Evolutionary conservation across 2,329 filamentous ascomycete genomes (phyloP).

Genomic region (Penicillium sp.): DNA sequence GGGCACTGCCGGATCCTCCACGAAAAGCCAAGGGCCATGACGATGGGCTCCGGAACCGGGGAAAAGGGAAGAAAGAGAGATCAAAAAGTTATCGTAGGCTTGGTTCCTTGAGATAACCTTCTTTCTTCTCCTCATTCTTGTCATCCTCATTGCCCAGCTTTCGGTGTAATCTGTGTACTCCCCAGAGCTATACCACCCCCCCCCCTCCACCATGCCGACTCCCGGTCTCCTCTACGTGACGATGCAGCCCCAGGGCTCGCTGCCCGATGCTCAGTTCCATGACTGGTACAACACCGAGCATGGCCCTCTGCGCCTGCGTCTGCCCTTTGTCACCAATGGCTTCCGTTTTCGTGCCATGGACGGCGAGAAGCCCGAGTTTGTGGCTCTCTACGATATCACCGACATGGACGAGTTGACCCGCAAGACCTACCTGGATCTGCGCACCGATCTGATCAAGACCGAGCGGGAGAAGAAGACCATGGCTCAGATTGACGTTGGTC

Average conservation of each 20-base stretch:
- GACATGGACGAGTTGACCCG: constrained; percentile 72
- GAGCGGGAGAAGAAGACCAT: constrained; percentile 64
- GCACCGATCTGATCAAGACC: constrained; percentile 55
- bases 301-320: constrained; percentile 75
- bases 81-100: not conserved
- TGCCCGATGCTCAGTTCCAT: constrained; percentile 73
- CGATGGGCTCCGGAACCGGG: constrained; percentile 1
- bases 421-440: constrained; percentile 62
- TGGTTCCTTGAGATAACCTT: not conserved
- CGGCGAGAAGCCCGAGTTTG: constrained; percentile 65
- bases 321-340: constrained; percentile 75
- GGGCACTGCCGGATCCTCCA: constrained; percentile 17
- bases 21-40: constrained; percentile 6
- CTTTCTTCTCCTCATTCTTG: not conserved
- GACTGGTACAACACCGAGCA: constrained; percentile 97
- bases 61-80: not conserved
- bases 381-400: constrained; percentile 80
- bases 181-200: not conserved
- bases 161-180: not conserved
- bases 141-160: not conserved
- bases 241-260: constrained; percentile 73
- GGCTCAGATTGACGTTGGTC: constrained; percentile 68
- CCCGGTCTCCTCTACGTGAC: constrained; percentile 81
- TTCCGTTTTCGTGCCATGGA: constrained; percentile 77
- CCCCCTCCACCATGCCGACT: constrained; percentile 38